Evolutionary conservation across 2,329 filamentous ascomycete species (phyloP).

Genomic region (Fonsecaea pedrosoi): DNA sequence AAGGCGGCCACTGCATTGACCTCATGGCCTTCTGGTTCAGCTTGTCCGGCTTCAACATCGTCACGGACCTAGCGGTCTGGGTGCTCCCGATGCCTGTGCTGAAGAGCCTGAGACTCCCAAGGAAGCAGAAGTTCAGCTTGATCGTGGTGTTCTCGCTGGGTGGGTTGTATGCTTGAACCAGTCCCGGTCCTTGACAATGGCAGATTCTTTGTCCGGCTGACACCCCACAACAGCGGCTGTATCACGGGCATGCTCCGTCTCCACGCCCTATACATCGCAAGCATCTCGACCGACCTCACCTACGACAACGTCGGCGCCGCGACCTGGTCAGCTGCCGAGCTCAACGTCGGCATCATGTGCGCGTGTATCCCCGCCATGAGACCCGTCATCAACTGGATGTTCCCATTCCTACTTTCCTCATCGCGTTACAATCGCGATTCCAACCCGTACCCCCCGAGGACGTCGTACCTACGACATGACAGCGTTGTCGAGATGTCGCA

Average conservation of each 20-base stretch:
- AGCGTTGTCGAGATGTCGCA: constrained; percentile 28
- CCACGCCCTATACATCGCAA: constrained; percentile 54
- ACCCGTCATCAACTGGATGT: constrained; percentile 49
- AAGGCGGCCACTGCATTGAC: constrained; percentile 52
- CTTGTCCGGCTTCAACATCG: constrained; percentile 65
- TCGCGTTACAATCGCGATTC: constrained; percentile 22
- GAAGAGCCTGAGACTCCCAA: constrained; percentile 54
- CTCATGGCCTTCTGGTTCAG: constrained; percentile 60
- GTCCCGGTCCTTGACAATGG: background rate
- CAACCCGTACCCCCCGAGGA: constrained; percentile 21
- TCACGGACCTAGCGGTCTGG: constrained; percentile 65
- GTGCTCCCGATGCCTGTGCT: constrained; percentile 59
- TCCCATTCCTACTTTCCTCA: constrained; percentile 48
- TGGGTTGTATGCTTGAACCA: constrained; percentile 46
- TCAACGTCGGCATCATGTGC: constrained; percentile 52
- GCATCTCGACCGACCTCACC: constrained; percentile 46
- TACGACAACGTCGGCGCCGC: constrained; percentile 51
- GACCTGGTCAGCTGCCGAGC: constrained; percentile 55
- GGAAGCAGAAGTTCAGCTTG: constrained; percentile 56
- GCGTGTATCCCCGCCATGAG: constrained; percentile 53
- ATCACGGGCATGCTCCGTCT: constrained; percentile 57
- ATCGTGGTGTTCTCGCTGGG: constrained; percentile 59
- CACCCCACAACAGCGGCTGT: constrained; percentile 44
- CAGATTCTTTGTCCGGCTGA: constrained; percentile 14
- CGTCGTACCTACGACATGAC: constrained; percentile 21